Evolutionary conservation across 2,329 filamentous ascomycete genomes (phyloP).

Genomic region (Pseudohalonectria lignicola): DNA sequence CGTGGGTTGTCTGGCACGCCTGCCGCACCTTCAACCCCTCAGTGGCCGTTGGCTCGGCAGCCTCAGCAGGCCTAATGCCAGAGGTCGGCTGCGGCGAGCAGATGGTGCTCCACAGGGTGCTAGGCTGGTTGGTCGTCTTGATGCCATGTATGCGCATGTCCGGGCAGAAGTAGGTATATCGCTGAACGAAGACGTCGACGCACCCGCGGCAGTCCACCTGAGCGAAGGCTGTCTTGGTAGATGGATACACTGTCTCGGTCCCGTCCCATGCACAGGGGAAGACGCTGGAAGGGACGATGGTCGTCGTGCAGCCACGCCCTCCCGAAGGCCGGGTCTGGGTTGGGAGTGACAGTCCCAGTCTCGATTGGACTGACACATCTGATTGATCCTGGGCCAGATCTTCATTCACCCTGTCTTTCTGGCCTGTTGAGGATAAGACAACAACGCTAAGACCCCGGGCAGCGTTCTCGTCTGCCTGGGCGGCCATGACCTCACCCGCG

Average conservation of each 20-base stretch:
- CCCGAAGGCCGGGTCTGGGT: background rate
- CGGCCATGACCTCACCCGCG: too few species aligned
- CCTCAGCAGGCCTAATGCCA: too few species aligned
- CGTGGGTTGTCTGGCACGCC: conserved; percentile 11
- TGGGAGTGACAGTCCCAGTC: too few species aligned
- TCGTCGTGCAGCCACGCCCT: conserved; percentile 2
- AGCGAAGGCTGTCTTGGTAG: conserved; percentile 3
- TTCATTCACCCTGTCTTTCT: too few species aligned
- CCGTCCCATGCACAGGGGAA: conserved; percentile 4
- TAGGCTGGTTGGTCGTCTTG: background rate
- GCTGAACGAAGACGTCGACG: background rate
- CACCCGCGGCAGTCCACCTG: conserved; percentile 6
- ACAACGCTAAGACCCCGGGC: too few species aligned
- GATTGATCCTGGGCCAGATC: too few species aligned
- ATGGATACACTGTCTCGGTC: conserved; percentile 4
- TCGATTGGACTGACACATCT: too few species aligned
- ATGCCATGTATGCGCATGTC: background rate
- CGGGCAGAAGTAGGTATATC: conserved; percentile 3
- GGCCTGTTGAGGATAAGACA: too few species aligned
- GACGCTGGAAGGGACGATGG: background rate
- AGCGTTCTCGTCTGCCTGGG: too few species aligned
- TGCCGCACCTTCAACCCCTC: conserved; percentile 3
- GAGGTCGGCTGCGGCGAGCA: background rate
- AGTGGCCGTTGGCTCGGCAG: background rate
- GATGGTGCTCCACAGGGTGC: conserved; percentile 1